These are phyloP conservation scores for Dioscorea alata DNA, from an alignment of 106 monocot genomes.

Conservation along the genomic window DNA sequence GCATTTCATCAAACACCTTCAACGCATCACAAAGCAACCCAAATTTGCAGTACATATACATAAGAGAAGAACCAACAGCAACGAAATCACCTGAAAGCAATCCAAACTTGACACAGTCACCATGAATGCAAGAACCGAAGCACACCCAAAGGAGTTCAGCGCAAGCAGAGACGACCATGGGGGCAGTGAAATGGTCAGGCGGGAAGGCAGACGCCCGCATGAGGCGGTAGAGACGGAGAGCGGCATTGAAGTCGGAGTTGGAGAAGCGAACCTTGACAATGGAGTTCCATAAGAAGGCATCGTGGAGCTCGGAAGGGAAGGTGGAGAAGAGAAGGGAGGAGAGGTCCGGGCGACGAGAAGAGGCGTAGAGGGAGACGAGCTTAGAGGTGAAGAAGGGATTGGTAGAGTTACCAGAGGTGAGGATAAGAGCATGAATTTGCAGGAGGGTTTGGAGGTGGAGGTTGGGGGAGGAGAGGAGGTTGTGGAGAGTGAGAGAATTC, in stretches of 20 bases:
- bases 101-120: conserved; percentile 25
- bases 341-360: conserved; percentile 29
- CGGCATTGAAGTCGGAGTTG: conserved; percentile 19
- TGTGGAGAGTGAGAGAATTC: conserved; percentile 7
- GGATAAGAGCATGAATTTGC: conserved; percentile 44
- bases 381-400: conserved; percentile 62
- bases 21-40: conserved; percentile 30
- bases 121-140: conserved; percentile 39
- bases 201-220: conserved; percentile 32
- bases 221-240: conserved; percentile 25
- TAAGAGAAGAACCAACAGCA: conserved; percentile 47
- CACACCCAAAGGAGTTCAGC: conserved; percentile 33
- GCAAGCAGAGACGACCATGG: conserved; percentile 55
- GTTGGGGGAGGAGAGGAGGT: conserved; percentile 19
- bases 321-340: conserved; percentile 36
- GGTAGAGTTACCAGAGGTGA: conserved; percentile 52
- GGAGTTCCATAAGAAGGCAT: conserved; percentile 82
- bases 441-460: conserved; percentile 25
- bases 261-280: conserved; percentile 60
- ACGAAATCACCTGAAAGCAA: conserved; percentile 14
- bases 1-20: conserved; percentile 71
- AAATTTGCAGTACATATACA: conserved; percentile 68
- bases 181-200: conserved; percentile 56
- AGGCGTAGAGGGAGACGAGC: conserved; percentile 74
- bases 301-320: conserved; percentile 8